Base-by-base conservation (phyloP, 2,329 filamentous ascomycete genomes). In the Penicillium digitatum region DNA sequence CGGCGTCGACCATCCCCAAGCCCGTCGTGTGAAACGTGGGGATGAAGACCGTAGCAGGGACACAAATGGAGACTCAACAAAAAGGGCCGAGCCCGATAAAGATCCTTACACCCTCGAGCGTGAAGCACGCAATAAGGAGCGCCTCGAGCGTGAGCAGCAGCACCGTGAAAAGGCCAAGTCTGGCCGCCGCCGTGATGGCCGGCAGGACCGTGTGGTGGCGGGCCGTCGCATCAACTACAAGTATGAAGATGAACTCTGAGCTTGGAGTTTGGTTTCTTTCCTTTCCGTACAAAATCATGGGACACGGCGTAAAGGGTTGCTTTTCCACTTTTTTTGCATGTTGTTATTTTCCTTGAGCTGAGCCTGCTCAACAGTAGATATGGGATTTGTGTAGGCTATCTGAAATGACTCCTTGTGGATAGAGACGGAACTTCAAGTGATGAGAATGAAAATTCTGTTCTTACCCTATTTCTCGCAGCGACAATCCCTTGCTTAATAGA, bases 81-180 rank as follows among this genome's bases (percentile, higher is more conserved):
- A 60, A 20, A 47, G 58, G 5, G 40, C 64, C 4, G 66, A 67
- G 24, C 62, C 67, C 1, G 70, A 75, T 32, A 76, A 90, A 85
- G 84, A 92, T 81, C 64, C 84, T 78, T 67, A 90, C 67, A 90
- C 88, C 38, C 81, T 87, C 49, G 89, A 93, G 69, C 90, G 89
- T 62, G 87, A 87, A 57, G 79, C 82, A 50, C 78, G 90, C 61
- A 77, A 79, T 43, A 71, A 74, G 14, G 88, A 93, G 71, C 78
- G 82, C 8, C 75, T 83, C 52, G 69, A 89, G 39, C 84, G 83
- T 59, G 86, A 88, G 66, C 79, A 81, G 61, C 89, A 94, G 52
- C 81, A 79, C 11, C 77, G 76, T 5, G 87, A 91, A 5, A 67
- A 72, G 34, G 64, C 67, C 43, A 72, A 69, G 48, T 61, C 66